A percentile compares a stretch with the other conserved stretches of the same genome.
Conservation (phyloP, 1,284 basidiomycete genomes). For the Microbotryum lychnidis-dioicae region DNA sequence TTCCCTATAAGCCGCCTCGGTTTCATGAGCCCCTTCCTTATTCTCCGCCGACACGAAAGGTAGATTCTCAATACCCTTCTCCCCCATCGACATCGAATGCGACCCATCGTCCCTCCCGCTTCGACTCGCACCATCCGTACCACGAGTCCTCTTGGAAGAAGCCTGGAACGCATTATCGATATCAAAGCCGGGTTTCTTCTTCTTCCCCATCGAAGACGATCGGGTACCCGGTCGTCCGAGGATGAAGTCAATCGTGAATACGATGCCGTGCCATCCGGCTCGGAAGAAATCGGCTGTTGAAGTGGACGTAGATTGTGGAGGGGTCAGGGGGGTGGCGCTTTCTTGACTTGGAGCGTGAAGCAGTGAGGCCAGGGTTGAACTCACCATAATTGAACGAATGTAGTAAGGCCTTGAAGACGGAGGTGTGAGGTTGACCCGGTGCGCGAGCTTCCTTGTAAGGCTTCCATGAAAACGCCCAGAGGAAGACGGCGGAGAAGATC, state of each 20-base stretch:
- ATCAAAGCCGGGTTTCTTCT: constrained; percentile 4
- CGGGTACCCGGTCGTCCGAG: constrained; percentile 48
- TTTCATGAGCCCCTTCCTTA: neutral
- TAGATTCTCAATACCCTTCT: neutral
- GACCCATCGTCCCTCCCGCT: neutral
- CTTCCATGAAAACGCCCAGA: constrained; percentile 65
- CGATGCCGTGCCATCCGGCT: constrained; percentile 57
- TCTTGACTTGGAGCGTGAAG: neutral
- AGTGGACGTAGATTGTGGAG: neutral
- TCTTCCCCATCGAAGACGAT: constrained; percentile 27
- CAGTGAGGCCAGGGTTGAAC: constrained; percentile 28
- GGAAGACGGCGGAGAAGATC: constrained; percentile 64
- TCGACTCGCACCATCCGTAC: neutral
- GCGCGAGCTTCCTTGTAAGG: constrained; percentile 49
- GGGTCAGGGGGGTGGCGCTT: neutral
- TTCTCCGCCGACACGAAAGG: neutral
- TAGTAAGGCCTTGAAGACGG: constrained; percentile 48
- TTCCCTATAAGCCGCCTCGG: too few relatives aligned
- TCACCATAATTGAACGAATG: constrained; percentile 68
- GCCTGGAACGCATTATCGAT: neutral
- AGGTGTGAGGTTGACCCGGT: constrained; percentile 25
- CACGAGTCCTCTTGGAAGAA: neutral
- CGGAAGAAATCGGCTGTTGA: constrained; percentile 52
- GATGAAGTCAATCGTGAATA: constrained; percentile 52
- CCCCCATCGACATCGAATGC: neutral